These are phyloP conservation scores for Epichloe baconii DNA, from an alignment of 2,329 filamentous ascomycete genomes.

Conservation along the genomic window DNA sequence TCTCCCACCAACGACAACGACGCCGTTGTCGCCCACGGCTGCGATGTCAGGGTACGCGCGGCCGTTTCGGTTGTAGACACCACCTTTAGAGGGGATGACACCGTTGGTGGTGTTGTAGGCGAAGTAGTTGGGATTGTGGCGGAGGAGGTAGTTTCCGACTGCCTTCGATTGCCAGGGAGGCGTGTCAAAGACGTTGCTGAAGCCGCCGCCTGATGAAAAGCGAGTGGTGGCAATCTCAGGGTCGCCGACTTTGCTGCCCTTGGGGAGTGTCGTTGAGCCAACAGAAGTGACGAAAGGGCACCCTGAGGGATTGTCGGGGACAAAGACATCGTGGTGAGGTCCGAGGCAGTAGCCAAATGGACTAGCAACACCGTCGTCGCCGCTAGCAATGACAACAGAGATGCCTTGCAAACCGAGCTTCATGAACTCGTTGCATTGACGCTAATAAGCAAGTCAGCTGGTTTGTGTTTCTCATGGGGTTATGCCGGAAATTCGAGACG, in stretches of 20 bases:
- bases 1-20: constrained; percentile 28
- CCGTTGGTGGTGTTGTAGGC: constrained; percentile 9
- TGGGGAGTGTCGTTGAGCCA: constrained; percentile 29
- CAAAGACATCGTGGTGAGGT: constrained; percentile 28
- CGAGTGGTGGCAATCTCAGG: constrained; percentile 12
- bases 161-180: constrained; percentile 32
- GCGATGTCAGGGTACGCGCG: constrained; percentile 36
- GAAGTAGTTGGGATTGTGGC: constrained; percentile 7
- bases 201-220: constrained; percentile 35
- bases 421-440: constrained; percentile 29
- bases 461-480: too few species aligned
- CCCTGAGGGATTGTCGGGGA: constrained; percentile 30
- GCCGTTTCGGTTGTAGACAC: constrained; percentile 31
- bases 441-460: constrained; percentile 10
- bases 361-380: constrained; percentile 11
- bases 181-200: constrained; percentile 33
- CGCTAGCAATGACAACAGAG: constrained; percentile 27
- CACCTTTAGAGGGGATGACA: constrained; percentile 6
- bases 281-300: constrained; percentile 39
- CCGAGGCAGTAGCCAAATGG: constrained; percentile 9
- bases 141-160: constrained; percentile 7
- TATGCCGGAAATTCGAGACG: background rate
- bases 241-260: constrained; percentile 4
- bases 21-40: constrained; percentile 30
- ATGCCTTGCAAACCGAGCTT: constrained; percentile 32